phyloP scores from a whole-genome alignment of 148 eudicot species.

The Tetragonia tetragonoides region DNA sequence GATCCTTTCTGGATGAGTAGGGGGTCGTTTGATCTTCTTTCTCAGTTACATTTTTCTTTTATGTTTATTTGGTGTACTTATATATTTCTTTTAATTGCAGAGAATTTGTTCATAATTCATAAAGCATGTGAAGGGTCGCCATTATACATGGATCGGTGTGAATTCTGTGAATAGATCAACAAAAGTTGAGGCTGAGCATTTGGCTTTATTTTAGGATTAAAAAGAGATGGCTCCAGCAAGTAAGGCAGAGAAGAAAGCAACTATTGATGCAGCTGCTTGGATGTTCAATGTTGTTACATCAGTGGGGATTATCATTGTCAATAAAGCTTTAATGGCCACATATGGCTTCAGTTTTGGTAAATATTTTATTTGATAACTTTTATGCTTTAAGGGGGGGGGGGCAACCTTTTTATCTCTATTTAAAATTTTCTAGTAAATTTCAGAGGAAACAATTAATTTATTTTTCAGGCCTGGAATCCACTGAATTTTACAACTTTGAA shows the following conservation, averaged over 20 bases:
- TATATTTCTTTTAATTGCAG: constrained; percentile 12
- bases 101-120: constrained; percentile 1
- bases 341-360: constrained; percentile 83
- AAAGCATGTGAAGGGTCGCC: constrained; percentile 14
- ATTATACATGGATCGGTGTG: constrained; percentile 16
- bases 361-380: not conserved
- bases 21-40: not conserved
- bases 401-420: too few species aligned
- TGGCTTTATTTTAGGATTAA: constrained; percentile 16
- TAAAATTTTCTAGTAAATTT: not conserved
- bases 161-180: constrained; percentile 14
- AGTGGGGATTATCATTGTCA: constrained; percentile 81
- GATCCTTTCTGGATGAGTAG: not conserved
- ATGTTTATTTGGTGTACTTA: not conserved
- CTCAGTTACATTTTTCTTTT: not conserved
- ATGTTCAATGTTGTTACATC: constrained; percentile 85
- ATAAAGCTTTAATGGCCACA: constrained; percentile 78
- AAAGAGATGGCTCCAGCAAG: constrained; percentile 58
- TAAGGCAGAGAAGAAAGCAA: constrained; percentile 80
- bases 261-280: constrained; percentile 79
- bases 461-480: not conserved
- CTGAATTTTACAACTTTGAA: too few species aligned
- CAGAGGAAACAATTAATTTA: not conserved
- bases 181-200: constrained; percentile 12
- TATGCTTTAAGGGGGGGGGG: too few species aligned